Percentiles rank a stretch among this genome's conserved stretches.
These are phyloP conservation scores for Pichia sp. DNA, from an alignment of 1,139 yeast genomes.

Conservation along the genomic window DNA sequence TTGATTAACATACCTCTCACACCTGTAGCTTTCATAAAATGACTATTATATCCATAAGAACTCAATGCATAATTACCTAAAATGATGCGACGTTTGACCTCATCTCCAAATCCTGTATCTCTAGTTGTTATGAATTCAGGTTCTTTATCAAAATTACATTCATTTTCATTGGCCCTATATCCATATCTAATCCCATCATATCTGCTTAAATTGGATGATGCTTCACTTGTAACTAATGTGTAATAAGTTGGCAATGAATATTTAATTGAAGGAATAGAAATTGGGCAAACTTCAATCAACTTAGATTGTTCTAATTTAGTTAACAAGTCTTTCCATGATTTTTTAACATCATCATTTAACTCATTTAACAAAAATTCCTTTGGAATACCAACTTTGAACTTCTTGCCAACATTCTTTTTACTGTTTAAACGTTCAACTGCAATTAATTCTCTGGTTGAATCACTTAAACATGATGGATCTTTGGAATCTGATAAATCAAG, in stretches of 20 bases:
- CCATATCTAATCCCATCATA: slow-evolving; percentile 92
- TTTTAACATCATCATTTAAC: slow-evolving; percentile 41
- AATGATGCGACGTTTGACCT: slow-evolving; percentile 75
- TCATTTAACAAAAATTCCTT: slow-evolving; percentile 57
- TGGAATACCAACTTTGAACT: slow-evolving; percentile 62
- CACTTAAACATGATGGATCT: slow-evolving; percentile 73
- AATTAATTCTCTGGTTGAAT: slow-evolving; percentile 29
- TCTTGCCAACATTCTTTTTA: slow-evolving; percentile 12
- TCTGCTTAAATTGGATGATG: slow-evolving; percentile 83
- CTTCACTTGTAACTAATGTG: slow-evolving; percentile 87
- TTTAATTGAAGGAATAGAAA: slow-evolving; percentile 65
- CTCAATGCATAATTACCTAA: slow-evolving; percentile 84
- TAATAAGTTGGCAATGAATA: slow-evolving; percentile 78
- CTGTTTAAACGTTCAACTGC: slow-evolving; percentile 16
- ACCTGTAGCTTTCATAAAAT: slow-evolving; percentile 69
- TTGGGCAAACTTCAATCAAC: slow-evolving; percentile 54
- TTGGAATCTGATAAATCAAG: slow-evolving; percentile 58
- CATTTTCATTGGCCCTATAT: slow-evolving; percentile 30
- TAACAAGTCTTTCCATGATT: slow-evolving; percentile 44
- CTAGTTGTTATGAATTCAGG: slow-evolving; percentile 53
- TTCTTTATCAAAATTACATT: slow-evolving; percentile 22
- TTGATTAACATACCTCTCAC: slow-evolving; percentile 53
- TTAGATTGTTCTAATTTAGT: slow-evolving; percentile 33
- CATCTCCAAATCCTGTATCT: slow-evolving; percentile 62
- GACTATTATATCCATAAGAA: slow-evolving; percentile 67